Conservation (phyloP, 768 basidiomycete species). For the Lyophyllum atratum region DNA sequence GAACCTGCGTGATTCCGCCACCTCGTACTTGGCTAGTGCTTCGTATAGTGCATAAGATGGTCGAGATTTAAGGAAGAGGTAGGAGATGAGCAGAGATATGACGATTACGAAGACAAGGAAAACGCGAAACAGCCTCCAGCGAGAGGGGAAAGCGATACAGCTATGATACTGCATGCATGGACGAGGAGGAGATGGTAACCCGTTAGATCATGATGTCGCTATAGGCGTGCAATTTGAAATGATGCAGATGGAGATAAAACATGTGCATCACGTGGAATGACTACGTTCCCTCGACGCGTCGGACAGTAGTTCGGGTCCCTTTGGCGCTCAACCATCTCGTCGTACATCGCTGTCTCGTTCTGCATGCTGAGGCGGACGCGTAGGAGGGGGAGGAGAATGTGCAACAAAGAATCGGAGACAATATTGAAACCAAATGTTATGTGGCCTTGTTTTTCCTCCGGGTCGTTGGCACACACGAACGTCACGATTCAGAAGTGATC, state of each 20-base stretch:
- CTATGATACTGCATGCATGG: constrained; percentile 20
- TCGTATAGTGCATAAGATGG: constrained; percentile 43
- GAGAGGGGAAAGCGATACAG: constrained; percentile 2
- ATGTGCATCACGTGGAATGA: not conserved
- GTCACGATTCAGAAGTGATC: not conserved
- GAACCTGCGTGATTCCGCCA: constrained; percentile 27
- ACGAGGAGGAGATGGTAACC: not conserved
- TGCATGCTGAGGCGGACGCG: too few species aligned
- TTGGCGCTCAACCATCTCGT: too few species aligned
- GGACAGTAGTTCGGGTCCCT: too few species aligned
- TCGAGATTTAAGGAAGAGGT: constrained; percentile 33
- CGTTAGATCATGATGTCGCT: not conserved
- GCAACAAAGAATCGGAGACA: not conserved
- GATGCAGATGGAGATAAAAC: not conserved
- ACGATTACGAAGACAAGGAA: constrained; percentile 14
- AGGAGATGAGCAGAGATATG: constrained; percentile 24
- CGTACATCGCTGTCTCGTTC: too few species aligned
- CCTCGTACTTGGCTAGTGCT: constrained; percentile 29
- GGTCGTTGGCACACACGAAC: not conserved
- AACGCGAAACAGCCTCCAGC: constrained; percentile 23
- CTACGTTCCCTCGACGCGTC: not conserved
- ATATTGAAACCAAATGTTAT: not conserved
- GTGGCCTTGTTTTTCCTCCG: not conserved
- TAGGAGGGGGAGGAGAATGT: not conserved
- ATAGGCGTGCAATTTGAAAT: not conserved